phyloP scores from a whole-genome alignment of 1,284 basidiomycete species.

The Fomes fomentarius region DNA sequence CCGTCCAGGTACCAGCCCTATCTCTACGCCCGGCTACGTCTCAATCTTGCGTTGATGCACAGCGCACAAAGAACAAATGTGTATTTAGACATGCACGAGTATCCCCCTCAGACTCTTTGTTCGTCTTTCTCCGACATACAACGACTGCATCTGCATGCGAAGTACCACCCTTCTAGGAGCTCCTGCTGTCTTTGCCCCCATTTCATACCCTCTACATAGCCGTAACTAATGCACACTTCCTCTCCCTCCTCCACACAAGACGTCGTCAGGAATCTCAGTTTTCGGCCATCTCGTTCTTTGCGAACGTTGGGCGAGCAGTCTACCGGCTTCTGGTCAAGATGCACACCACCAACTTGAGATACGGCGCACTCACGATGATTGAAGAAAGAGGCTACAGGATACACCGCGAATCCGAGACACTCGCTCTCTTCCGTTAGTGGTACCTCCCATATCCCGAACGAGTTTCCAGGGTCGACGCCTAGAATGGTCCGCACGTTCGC shows the following conservation, averaged over 20 bases:
- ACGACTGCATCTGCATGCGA: slow-evolving; percentile 33
- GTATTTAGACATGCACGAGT: too few relatives aligned
- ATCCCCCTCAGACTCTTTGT: not conserved
- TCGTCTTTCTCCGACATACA: slow-evolving; percentile 27
- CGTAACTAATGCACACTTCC: slow-evolving; percentile 38
- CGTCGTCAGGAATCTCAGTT: slow-evolving; percentile 53
- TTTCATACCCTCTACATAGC: slow-evolving; percentile 32
- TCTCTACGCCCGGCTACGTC: too few relatives aligned
- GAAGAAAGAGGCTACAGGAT: slow-evolving; percentile 62
- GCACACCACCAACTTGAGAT: slow-evolving; percentile 16
- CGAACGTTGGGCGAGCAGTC: slow-evolving; percentile 63
- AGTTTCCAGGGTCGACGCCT: slow-evolving; percentile 64
- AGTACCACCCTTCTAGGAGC: slow-evolving; percentile 36
- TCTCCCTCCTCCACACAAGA: slow-evolving; percentile 26
- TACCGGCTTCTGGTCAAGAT: slow-evolving; percentile 27
- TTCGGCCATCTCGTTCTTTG: slow-evolving; percentile 51
- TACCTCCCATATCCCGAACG: slow-evolving; percentile 68
- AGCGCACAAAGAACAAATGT: too few relatives aligned
- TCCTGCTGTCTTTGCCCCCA: slow-evolving; percentile 29
- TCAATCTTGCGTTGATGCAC: too few relatives aligned
- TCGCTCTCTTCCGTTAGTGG: slow-evolving; percentile 49
- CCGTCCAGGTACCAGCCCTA: too few relatives aligned
- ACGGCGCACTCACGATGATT: slow-evolving; percentile 56
- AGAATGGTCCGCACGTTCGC: slow-evolving; percentile 52
- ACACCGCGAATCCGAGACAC: slow-evolving; percentile 68